Evolutionary conservation across 2,329 filamentous ascomycete genomes (phyloP).

Genomic region (Scedosporium minutisporum): DNA sequence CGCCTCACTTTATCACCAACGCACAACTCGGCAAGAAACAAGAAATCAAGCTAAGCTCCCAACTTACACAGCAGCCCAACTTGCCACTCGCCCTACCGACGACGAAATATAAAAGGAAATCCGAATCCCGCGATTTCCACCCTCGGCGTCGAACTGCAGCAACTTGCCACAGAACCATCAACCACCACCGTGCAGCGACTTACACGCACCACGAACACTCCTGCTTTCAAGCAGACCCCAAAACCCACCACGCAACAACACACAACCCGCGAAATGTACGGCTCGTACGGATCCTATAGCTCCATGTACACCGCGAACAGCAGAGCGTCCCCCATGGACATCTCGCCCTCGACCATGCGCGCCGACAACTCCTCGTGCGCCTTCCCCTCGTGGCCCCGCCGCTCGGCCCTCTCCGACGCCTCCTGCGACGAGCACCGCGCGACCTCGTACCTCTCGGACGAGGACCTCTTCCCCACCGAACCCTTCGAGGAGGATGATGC

Average conservation of each 20-base stretch:
- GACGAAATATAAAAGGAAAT: not conserved
- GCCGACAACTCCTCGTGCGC: slow-evolving; percentile 37
- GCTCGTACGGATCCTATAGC: slow-evolving; percentile 41
- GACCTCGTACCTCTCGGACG: slow-evolving; percentile 51
- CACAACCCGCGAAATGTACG: slow-evolving; percentile 30
- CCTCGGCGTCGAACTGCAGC: not conserved
- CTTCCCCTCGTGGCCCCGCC: slow-evolving; percentile 49
- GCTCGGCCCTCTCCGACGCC: slow-evolving; percentile 39
- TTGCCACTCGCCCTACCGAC: not conserved
- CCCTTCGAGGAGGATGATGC: slow-evolving; percentile 38
- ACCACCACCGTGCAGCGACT: not conserved
- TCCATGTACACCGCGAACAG: slow-evolving; percentile 29
- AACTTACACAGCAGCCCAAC: not conserved
- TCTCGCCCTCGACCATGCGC: slow-evolving; percentile 26
- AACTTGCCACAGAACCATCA: not conserved
- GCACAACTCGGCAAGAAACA: not conserved
- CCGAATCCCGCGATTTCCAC: not conserved
- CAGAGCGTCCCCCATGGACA: slow-evolving; percentile 34
- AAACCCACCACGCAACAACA: slow-evolving; percentile 6
- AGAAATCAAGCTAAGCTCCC: not conserved
- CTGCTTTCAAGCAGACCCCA: not conserved
- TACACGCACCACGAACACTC: slow-evolving; percentile 9
- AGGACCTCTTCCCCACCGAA: slow-evolving; percentile 48
- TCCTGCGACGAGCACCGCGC: slow-evolving; percentile 24
- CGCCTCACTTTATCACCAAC: not conserved